Percentiles rank a stretch among this genome's conserved stretches.
phyloP scores from a whole-genome alignment of 148 eudicot genomes.

The Camellia granthamiana region DNA sequence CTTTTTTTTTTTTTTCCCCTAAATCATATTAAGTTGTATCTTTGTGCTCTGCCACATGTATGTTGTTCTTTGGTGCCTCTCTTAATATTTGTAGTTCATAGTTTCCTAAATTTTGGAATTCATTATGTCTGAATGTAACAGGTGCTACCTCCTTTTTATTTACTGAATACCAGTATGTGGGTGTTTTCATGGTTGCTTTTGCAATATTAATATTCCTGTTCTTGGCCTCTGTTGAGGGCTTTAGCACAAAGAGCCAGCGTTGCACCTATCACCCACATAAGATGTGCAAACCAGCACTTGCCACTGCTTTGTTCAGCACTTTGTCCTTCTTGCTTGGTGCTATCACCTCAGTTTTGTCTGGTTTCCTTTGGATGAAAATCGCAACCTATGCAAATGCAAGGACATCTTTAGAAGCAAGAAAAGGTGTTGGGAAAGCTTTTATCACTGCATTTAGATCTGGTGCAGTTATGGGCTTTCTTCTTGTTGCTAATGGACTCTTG shows the following conservation, averaged over 20 bases:
- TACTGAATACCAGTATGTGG: constrained; percentile 59
- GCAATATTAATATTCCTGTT: constrained; percentile 57
- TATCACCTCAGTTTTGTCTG: constrained; percentile 49
- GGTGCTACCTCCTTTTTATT: constrained; percentile 66
- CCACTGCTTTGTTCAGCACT: constrained; percentile 57
- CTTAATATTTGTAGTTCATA: not conserved
- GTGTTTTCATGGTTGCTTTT: constrained; percentile 57
- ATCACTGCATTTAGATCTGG: constrained; percentile 62
- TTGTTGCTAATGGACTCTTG: constrained; percentile 63
- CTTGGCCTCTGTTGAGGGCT: constrained; percentile 60
- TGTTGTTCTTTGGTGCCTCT: not conserved
- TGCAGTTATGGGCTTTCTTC: constrained; percentile 72
- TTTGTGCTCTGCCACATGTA: too few relatives aligned
- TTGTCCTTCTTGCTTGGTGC: constrained; percentile 56
- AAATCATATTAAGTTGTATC: too few relatives aligned
- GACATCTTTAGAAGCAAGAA: constrained; percentile 60
- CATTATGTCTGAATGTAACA: constrained; percentile 16
- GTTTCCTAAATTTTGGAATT: not conserved
- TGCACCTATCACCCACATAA: constrained; percentile 39
- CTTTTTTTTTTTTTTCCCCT: too few relatives aligned
- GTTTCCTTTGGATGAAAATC: constrained; percentile 68
- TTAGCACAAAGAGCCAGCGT: constrained; percentile 48
- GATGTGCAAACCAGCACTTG: constrained; percentile 63
- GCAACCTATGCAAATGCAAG: constrained; percentile 72
- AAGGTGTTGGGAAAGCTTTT: constrained; percentile 71